Conservation (phyloP, 2,329 filamentous ascomycete genomes). For the Calonectria montana region DNA sequence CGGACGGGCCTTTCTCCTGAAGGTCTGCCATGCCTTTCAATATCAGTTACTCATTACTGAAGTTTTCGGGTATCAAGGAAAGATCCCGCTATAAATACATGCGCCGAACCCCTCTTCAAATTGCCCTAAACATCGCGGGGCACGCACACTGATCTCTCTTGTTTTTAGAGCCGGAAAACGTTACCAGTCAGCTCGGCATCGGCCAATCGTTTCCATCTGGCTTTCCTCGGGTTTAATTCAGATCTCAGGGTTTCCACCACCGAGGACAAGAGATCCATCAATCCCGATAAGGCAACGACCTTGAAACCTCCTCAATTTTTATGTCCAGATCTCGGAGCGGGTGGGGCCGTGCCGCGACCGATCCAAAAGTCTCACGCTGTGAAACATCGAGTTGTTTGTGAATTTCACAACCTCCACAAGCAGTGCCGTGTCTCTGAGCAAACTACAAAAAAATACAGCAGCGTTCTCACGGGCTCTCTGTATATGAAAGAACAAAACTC, state of each 20-base stretch:
- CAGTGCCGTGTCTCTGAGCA: background rate
- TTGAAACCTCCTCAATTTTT: background rate
- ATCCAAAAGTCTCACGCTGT: background rate
- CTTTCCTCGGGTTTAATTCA: background rate
- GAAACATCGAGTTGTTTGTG: background rate
- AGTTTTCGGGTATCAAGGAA: background rate
- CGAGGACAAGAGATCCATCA: no score
- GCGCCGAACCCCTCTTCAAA: background rate
- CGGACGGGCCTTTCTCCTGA: background rate
- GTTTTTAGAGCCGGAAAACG: constrained; percentile 14
- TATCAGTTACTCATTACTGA: background rate
- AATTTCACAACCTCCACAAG: background rate
- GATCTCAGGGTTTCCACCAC: background rate
- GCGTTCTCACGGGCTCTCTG: background rate
- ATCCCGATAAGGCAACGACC: background rate
- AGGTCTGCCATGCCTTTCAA: background rate
- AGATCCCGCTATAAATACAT: background rate
- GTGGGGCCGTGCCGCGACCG: background rate
- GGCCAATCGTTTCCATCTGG: background rate
- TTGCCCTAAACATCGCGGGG: background rate
- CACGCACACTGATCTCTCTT: background rate
- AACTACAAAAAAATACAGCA: background rate
- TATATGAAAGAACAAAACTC: background rate
- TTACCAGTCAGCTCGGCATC: constrained; percentile 8
- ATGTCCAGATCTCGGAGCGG: background rate